Evolutionary conservation across 192 early-diverging fungal species (phyloP).

Genomic region (Dispira simplex): DNA sequence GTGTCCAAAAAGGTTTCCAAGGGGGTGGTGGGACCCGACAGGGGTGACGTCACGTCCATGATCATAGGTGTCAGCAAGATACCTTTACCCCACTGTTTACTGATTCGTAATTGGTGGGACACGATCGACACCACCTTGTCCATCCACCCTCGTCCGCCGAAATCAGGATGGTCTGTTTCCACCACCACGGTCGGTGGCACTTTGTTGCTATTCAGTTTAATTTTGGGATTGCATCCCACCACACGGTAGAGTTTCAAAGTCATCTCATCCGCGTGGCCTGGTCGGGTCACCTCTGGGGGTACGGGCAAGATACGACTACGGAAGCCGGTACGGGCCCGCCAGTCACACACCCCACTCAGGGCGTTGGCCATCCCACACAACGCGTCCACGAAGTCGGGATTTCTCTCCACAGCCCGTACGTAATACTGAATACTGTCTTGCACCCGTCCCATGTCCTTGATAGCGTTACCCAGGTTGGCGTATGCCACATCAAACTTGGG

Average conservation of each 20-base stretch:
- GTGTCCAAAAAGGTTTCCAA: background rate
- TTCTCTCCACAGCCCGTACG: constrained; percentile 61
- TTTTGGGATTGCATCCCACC: constrained; percentile 13
- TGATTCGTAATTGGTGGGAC: constrained; percentile 55
- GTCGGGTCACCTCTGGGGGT: constrained; percentile 16
- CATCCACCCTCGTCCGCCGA: constrained; percentile 40
- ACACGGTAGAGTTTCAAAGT: constrained; percentile 22
- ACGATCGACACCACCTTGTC: constrained; percentile 62
- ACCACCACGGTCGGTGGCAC: background rate
- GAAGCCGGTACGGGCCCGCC: constrained; percentile 64
- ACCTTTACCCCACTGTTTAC: constrained; percentile 36
- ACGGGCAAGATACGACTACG: constrained; percentile 18
- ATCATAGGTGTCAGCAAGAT: constrained; percentile 21
- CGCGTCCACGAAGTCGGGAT: constrained; percentile 84
- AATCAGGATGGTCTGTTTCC: background rate
- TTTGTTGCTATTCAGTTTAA: too few relatives aligned
- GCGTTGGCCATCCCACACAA: constrained; percentile 83
- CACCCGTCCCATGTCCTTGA: constrained; percentile 82
- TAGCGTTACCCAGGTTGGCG: constrained; percentile 84
- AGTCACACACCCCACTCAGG: constrained; percentile 77
- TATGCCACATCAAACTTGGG: constrained; percentile 83
- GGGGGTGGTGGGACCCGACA: background rate
- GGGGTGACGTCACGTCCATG: background rate
- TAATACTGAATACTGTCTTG: constrained; percentile 82
- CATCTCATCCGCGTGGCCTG: constrained; percentile 15